Conservation (phyloP, 2,329 filamentous ascomycete species). For the Chalaropsis thielavioides region DNA sequence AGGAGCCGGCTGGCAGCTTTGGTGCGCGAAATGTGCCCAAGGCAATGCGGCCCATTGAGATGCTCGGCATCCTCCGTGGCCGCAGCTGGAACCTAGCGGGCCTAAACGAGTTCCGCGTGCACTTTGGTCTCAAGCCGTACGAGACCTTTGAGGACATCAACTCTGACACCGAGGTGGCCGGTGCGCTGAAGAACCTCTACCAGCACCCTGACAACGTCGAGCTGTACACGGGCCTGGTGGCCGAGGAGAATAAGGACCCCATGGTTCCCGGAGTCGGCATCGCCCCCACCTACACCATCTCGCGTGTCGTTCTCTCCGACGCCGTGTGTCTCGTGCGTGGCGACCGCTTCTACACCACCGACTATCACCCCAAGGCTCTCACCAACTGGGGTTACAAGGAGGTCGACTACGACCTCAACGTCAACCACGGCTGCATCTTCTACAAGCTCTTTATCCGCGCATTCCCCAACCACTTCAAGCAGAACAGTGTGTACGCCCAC, state of each 20-base stretch:
- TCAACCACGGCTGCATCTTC: slow-evolving; percentile 72
- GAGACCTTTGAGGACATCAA: slow-evolving; percentile 75
- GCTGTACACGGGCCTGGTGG: slow-evolving; percentile 63
- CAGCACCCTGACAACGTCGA: slow-evolving; percentile 69
- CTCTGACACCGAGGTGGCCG: slow-evolving; percentile 54
- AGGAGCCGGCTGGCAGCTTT: slow-evolving; percentile 63
- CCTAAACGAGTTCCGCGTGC: slow-evolving; percentile 73
- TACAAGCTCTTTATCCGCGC: slow-evolving; percentile 71
- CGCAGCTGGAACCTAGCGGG: slow-evolving; percentile 64
- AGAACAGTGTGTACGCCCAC: slow-evolving; percentile 68
- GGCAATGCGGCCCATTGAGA: slow-evolving; percentile 60
- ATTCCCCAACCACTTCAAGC: slow-evolving; percentile 61
- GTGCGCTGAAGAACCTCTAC: slow-evolving; percentile 52
- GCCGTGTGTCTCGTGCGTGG: slow-evolving; percentile 65
- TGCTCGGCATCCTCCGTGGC: slow-evolving; percentile 65
- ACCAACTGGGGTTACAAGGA: slow-evolving; percentile 78
- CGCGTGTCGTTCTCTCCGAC: slow-evolving; percentile 61
- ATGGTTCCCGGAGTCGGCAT: slow-evolving; percentile 64
- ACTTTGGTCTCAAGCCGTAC: slow-evolving; percentile 64
- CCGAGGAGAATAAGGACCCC: slow-evolving; percentile 59
- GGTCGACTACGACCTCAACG: slow-evolving; percentile 53
- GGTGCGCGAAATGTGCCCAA: slow-evolving; percentile 60
- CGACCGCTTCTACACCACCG: slow-evolving; percentile 65
- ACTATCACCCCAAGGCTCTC: slow-evolving; percentile 57
- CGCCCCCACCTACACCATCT: slow-evolving; percentile 61